Conservation (phyloP, 1,139 yeast genomes). For the Suhomyces ambrosiae region DNA sequence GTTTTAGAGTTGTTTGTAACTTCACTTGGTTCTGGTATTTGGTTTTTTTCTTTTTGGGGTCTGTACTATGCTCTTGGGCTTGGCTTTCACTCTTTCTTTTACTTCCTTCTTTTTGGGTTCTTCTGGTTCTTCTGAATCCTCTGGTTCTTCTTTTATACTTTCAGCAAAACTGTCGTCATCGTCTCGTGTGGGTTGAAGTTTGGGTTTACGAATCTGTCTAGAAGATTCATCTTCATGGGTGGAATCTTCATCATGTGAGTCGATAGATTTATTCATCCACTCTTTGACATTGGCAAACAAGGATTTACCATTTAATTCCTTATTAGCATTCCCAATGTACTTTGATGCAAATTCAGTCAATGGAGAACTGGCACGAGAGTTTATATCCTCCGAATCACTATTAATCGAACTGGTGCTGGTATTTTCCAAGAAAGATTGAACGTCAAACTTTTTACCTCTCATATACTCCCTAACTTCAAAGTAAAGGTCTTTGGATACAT, state of each 20-base stretch:
- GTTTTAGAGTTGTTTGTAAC: too few relatives aligned
- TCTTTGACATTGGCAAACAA: conserved; percentile 65
- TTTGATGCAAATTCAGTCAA: conserved; percentile 63
- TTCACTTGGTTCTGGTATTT: neutral
- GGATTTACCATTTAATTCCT: conserved; percentile 47
- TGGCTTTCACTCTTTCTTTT: neutral
- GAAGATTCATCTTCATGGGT: conserved; percentile 18
- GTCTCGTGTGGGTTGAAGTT: conserved; percentile 6
- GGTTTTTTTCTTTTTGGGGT: conserved; percentile 6
- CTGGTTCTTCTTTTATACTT: neutral
- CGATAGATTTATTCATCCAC: conserved; percentile 55
- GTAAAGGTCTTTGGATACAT: conserved; percentile 77
- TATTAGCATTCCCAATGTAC: conserved; percentile 57
- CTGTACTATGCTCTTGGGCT: neutral
- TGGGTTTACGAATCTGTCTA: conserved; percentile 7
- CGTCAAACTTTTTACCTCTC: conserved; percentile 52
- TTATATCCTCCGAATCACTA: conserved; percentile 36
- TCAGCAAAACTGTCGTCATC: conserved; percentile 2
- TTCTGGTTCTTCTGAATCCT: neutral
- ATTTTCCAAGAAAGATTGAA: conserved; percentile 33
- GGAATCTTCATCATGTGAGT: conserved; percentile 16
- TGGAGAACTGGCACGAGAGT: conserved; percentile 46
- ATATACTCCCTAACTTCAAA: conserved; percentile 80
- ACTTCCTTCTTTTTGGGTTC: neutral
- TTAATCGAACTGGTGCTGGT: conserved; percentile 17